Base-by-base conservation (phyloP, 1,284 basidiomycete genomes). In the Papiliotrema terrestris region DNA sequence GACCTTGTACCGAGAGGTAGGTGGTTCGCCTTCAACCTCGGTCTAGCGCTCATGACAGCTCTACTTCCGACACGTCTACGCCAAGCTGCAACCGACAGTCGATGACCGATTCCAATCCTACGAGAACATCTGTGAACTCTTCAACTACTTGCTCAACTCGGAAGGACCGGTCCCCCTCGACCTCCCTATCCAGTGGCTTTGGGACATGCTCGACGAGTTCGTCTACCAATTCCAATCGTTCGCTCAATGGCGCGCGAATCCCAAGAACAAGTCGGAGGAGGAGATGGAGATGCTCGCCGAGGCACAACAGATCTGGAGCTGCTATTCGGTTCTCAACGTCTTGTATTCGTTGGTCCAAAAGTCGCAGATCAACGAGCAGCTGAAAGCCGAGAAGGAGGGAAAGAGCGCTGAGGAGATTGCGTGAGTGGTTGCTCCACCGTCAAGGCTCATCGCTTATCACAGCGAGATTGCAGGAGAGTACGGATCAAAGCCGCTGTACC, bases 181-280 rank as follows among this genome's bases (percentile, higher is more conserved):
- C 65, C 84, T 98, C 15, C 95, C 95, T 0, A 90, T 94, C 59
- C 93, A 97, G 76, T 98, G 95, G 95, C 80, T 98, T 6, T 98
- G 94, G 77, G 95, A 98, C 75, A 97, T 98, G 78, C 88, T 98
- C 68, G 95, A 98, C 79, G 95, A 98, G 73, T 98, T 98, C 77
- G 96, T 98, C 67, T 98, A 97, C 79, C 95, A 98, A 75, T 98
- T 95, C 82, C 91, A 96, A 75, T 89, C 89, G 22, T 97, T 97
- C 79, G 88, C 92, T 65, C 86, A 89, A 52, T 97, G 91, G 87
- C 81, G 93, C 54, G 88, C 88, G 41, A 89, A 89, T 71, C 84
- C 86, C 36, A 87, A 88, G 60, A 83, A 82, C 60, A 97, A 97
- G 80, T 84, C 85, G 0, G 92, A 94, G 52, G 93, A 97, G 67